These are phyloP conservation scores for Eurotiales sp. DNA, from an alignment of 2,329 filamentous ascomycete genomes.

Conservation along the genomic window DNA sequence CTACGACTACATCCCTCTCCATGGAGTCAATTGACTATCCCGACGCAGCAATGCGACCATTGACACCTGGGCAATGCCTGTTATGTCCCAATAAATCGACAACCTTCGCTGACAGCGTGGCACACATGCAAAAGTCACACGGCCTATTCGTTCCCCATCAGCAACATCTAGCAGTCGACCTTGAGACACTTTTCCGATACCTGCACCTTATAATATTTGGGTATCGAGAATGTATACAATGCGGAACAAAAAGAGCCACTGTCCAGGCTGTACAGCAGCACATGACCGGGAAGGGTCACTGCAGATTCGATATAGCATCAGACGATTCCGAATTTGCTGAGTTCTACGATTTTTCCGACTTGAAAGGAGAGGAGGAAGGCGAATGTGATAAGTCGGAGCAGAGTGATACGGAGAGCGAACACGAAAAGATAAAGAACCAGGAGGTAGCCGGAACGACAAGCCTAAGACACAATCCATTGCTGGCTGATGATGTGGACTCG, in stretches of 20 bases:
- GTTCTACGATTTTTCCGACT: constrained; percentile 7
- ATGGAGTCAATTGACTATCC: background rate
- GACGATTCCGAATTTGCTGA: constrained; percentile 10
- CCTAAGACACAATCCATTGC: background rate
- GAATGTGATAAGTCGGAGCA: too few relatives aligned
- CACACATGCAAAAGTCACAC: constrained; percentile 14
- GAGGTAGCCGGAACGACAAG: background rate
- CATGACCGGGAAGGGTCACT: constrained; percentile 12
- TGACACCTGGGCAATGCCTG: constrained; percentile 11
- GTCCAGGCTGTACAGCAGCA: constrained; percentile 15
- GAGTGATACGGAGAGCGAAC: background rate
- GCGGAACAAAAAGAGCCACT: constrained; percentile 3
- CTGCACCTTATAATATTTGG: constrained; percentile 14
- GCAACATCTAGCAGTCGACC: constrained; percentile 11
- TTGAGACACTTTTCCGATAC: constrained; percentile 11
- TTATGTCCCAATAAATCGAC: constrained; percentile 1
- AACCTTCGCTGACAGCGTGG: constrained; percentile 4
- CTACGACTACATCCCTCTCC: too few relatives aligned
- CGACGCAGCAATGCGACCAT: background rate
- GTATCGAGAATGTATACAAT: constrained; percentile 13
- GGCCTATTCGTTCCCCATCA: constrained; percentile 10
- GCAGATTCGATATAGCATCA: constrained; percentile 9
- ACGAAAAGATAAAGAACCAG: background rate
- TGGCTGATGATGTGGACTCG: constrained; percentile 1
- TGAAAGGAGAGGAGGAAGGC: background rate